These are phyloP conservation scores for Ampelomyces quisqualis DNA, from an alignment of 2,329 filamentous ascomycete genomes.

Conservation along the genomic window DNA sequence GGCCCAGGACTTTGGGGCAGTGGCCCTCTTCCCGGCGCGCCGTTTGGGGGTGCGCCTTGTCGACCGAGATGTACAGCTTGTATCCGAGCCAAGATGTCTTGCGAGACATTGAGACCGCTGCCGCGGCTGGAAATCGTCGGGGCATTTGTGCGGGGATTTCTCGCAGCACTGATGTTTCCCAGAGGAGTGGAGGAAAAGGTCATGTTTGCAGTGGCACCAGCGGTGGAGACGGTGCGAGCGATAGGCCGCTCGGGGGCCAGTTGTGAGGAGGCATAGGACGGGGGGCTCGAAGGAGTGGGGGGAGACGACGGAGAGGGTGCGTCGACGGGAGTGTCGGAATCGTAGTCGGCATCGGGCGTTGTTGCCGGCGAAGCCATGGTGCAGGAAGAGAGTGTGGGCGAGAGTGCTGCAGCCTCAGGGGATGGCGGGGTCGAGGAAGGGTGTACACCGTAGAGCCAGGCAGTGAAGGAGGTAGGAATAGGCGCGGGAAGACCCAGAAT, in stretches of 20 bases:
- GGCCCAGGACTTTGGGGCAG: constrained; percentile 33
- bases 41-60: constrained; percentile 55
- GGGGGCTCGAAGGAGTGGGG: constrained; percentile 23
- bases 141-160: constrained; percentile 52
- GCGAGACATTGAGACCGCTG: constrained; percentile 55
- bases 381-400: constrained; percentile 4
- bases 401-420: constrained; percentile 11
- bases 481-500: constrained; percentile 4
- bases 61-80: constrained; percentile 67
- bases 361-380: constrained; percentile 35
- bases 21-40: constrained; percentile 26
- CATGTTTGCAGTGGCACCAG: constrained; percentile 57
- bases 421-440: constrained; percentile 20
- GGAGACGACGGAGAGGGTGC: constrained; percentile 37
- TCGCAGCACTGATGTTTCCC: constrained; percentile 70
- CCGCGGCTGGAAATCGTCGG: constrained; percentile 49
- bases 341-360: constrained; percentile 36
- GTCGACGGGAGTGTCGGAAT: constrained; percentile 36
- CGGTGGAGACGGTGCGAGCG: constrained; percentile 61
- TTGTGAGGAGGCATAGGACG: constrained; percentile 18
- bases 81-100: constrained; percentile 69
- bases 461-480: constrained; percentile 11
- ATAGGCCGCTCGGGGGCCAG: constrained; percentile 50
- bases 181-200: constrained; percentile 81
- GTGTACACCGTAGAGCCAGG: too few species aligned